Evolutionary conservation across 2,329 filamentous ascomycete genomes (phyloP), one percentile per base, ranked within the genome.

Genomic region (Fusarium nelsonii): DNA sequence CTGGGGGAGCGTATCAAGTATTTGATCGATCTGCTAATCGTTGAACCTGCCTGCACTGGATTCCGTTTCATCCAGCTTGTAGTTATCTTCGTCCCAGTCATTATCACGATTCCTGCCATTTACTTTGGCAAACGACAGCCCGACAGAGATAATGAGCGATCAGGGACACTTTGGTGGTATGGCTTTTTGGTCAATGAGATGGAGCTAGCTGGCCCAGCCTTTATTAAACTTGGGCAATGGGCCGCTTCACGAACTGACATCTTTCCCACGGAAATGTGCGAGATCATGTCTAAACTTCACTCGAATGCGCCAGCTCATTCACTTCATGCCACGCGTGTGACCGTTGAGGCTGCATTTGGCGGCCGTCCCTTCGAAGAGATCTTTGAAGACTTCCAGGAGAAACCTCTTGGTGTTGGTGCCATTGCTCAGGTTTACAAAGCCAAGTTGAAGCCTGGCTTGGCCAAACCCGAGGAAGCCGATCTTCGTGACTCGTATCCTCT

Each of bases 181-280:
- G 84, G 84, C 5, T 96, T 97, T 75, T 81, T 99, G 39, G 94
- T 98, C 11, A 87, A 84, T 60, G 87, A 91, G 30, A 98, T 99
- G 96, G 95, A 99, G 80, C 86, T 90, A 76, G 93, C 95, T 18
- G 96, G 96, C 0, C 94, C 96, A 44, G 94, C 96, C 0, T 99
- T 99, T 76, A 99, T 99, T 82, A 99, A 99, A 90, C 88, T 99
- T 56, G 96, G 96, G 16, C 96, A 99, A 89, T 99, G 96, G 96
- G 96, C 96, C 18, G 96, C 96, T 4, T 98, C 96, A 7, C 87
- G 96, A 77, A 92, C 94, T 41, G 96, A 99, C 80, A 97, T 99
- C 76, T 99, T 99, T 77, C 96, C 96, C 3, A 91, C 87, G 23
- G 90, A 97, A 78, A 89, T 99, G 87, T 99, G 96, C 81, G 88